Evolutionary conservation across 192 early-diverging fungal species (phyloP).

Genomic region (Physocladia obscura): DNA sequence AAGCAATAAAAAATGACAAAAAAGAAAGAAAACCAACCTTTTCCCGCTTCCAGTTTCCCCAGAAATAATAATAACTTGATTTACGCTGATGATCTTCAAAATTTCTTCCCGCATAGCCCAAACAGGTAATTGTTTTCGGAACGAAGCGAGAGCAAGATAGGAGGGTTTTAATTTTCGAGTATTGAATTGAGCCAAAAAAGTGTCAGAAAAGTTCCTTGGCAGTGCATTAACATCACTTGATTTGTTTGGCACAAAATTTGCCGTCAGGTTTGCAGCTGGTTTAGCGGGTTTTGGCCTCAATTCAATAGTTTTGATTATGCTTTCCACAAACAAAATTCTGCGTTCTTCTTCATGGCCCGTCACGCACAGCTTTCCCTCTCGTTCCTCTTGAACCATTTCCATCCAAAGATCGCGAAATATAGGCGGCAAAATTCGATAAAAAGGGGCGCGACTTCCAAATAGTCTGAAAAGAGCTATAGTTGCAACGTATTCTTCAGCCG

Average conservation of each 20-base stretch:
- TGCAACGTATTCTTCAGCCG: constrained; percentile 54
- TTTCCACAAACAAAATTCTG: neutral
- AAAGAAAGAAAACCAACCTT: neutral
- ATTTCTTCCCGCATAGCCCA: constrained; percentile 54
- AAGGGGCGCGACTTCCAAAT: constrained; percentile 38
- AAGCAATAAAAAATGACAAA: neutral
- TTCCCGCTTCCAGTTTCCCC: constrained; percentile 72
- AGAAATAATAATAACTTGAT: constrained; percentile 71
- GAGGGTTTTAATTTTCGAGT: constrained; percentile 40
- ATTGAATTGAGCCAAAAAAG: constrained; percentile 24
- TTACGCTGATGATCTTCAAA: constrained; percentile 39
- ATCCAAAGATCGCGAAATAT: constrained; percentile 64
- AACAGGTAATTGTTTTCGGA: constrained; percentile 59
- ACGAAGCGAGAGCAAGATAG: constrained; percentile 17
- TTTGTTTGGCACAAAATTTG: constrained; percentile 28
- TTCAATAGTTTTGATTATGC: neutral
- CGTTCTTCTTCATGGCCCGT: neutral
- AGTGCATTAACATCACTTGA: neutral
- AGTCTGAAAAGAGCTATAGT: constrained; percentile 52
- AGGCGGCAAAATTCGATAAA: constrained; percentile 57
- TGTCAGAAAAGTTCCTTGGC: neutral
- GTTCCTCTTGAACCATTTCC: constrained; percentile 42
- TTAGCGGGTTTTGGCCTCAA: constrained; percentile 27
- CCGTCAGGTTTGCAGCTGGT: constrained; percentile 27
- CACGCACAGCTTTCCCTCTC: neutral